Percentiles rank a stretch among this genome's conserved stretches.
Evolutionary conservation across 345 rosid genomes (phyloP).

Genomic region (Microcos paniculata): DNA sequence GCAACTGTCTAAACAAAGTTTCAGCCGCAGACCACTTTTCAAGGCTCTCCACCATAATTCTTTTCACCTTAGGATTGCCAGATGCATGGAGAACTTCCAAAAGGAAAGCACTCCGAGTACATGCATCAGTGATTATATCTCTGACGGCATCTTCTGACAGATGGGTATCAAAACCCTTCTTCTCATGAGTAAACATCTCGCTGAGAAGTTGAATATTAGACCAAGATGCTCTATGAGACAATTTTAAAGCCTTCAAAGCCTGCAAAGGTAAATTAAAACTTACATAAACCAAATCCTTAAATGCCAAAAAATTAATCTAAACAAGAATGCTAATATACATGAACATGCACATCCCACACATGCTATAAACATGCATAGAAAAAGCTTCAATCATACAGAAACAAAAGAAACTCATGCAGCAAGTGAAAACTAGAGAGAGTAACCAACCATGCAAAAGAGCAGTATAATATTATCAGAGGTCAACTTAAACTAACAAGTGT

Average conservation of each 20-base stretch:
- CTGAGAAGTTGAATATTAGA: slow-evolving; percentile 46
- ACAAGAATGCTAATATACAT: slow-evolving; percentile 1
- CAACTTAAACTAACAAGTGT: slow-evolving; percentile 13
- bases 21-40: slow-evolving; percentile 71
- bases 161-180: slow-evolving; percentile 32
- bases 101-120: slow-evolving; percentile 59
- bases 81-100: slow-evolving; percentile 74
- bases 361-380: not conserved
- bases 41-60: slow-evolving; percentile 42
- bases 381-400: not conserved
- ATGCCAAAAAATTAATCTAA: slow-evolving; percentile 7
- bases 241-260: slow-evolving; percentile 74
- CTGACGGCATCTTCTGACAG: slow-evolving; percentile 50
- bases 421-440: not conserved
- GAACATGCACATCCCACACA: not conserved
- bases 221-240: slow-evolving; percentile 84
- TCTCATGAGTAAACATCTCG: slow-evolving; percentile 36
- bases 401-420: not conserved
- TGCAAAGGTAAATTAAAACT: slow-evolving; percentile 35
- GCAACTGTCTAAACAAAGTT: slow-evolving; percentile 41
- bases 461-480: not conserved
- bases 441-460: not conserved
- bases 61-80: slow-evolving; percentile 39
- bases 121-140: slow-evolving; percentile 57
- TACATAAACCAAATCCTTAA: not conserved